These are phyloP conservation scores for Pittosporum tobira DNA, from an alignment of 129 eudicot genomes.

Conservation along the genomic window DNA sequence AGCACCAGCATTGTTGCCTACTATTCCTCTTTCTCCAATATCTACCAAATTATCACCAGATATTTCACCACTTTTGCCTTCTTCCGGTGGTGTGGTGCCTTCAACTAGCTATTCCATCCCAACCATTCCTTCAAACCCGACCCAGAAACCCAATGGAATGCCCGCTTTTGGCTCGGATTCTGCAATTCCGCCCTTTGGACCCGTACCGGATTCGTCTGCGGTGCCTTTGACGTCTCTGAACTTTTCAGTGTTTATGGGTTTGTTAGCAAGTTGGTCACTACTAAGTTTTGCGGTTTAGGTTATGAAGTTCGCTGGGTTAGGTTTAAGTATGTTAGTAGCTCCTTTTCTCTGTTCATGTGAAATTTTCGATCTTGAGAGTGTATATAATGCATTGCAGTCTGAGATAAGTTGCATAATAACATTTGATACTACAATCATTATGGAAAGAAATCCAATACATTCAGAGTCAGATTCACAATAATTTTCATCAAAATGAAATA, in stretches of 20 bases:
- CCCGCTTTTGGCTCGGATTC: conserved; percentile 23
- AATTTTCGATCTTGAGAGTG: background rate
- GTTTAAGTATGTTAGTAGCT: background rate
- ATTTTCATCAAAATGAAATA: too few relatives aligned
- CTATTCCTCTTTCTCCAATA: conserved; percentile 9
- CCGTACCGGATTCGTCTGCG: conserved; percentile 18
- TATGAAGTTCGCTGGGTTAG: background rate
- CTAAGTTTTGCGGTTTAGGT: conserved; percentile 6
- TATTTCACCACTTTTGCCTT: conserved; percentile 41
- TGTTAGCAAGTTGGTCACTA: conserved; percentile 12
- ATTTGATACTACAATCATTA: background rate
- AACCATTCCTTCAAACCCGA: conserved; percentile 42
- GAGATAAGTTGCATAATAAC: background rate
- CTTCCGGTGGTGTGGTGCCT: conserved; percentile 22
- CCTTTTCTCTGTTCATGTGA: background rate
- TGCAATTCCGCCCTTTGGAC: conserved; percentile 26
- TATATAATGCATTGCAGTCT: background rate
- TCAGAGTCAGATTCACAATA: too few relatives aligned
- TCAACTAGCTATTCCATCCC: conserved; percentile 22
- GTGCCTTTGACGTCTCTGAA: background rate
- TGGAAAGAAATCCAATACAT: too few relatives aligned
- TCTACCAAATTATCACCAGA: conserved; percentile 38
- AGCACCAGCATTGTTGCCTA: conserved; percentile 37
- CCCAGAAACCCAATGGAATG: conserved; percentile 29
- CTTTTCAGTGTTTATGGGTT: background rate